Conservation (phyloP, 305 asterid species). For the Fraxinus albicans region DNA sequence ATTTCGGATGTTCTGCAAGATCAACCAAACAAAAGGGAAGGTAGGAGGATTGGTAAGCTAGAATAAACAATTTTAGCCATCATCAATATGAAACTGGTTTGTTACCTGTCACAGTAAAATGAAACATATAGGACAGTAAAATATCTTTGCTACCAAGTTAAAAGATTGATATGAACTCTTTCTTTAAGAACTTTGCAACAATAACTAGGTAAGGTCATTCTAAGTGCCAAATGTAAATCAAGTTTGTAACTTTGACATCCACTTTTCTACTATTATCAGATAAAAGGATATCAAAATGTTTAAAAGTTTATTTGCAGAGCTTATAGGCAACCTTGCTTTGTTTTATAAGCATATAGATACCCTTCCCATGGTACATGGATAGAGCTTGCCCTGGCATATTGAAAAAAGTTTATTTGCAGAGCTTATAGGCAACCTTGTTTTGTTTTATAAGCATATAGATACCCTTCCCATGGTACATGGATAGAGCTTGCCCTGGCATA, state of each 20-base stretch:
- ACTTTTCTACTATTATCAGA: neutral
- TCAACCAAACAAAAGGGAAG: neutral
- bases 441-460: neutral
- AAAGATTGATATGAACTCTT: neutral
- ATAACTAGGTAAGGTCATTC: neutral
- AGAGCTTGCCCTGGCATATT: neutral
- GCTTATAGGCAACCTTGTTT: neutral
- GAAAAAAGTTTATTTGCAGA: neutral
- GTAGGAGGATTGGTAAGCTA: neutral
- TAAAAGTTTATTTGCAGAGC: neutral
- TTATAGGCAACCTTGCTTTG: neutral
- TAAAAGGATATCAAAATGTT: neutral
- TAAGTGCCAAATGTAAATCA: neutral
- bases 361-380: neutral
- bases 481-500: neutral
- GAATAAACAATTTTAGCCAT: neutral
- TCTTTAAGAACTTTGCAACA: neutral
- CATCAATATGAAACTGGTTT: neutral
- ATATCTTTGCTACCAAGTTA: neutral
- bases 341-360: neutral
- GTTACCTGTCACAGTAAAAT: neutral
- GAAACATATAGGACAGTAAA: neutral
- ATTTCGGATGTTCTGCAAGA: neutral
- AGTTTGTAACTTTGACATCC: neutral
- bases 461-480: neutral